Percentiles rank a stretch among this genome's conserved stretches.
Conservation (phyloP, 225 moss, liverwort and hornwort genomes). For the Asterella californica region DNA sequence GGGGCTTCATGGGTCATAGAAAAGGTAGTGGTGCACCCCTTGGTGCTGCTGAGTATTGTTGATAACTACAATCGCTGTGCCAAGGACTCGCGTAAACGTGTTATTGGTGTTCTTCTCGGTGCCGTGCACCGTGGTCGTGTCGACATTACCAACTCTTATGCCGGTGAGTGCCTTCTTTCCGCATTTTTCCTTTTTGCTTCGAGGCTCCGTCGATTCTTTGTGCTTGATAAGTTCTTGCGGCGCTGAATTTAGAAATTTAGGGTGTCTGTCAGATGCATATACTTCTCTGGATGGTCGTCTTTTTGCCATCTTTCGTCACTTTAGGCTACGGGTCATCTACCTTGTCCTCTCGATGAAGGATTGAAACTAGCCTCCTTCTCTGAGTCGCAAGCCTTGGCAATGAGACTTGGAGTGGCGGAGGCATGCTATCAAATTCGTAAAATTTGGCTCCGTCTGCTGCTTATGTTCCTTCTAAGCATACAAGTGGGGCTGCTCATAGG, state of each 20-base stretch:
- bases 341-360: background rate
- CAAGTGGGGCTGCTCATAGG: background rate
- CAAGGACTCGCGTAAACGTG: constrained; percentile 93
- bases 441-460: background rate
- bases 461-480: background rate
- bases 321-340: background rate
- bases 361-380: background rate
- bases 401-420: background rate
- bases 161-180: constrained; percentile 44
- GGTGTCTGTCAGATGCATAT: background rate
- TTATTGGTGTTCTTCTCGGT: constrained; percentile 85
- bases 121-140: constrained; percentile 87
- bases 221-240: background rate
- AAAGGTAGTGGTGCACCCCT: constrained; percentile 98
- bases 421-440: background rate
- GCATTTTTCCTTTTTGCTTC: no score
- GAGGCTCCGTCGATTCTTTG: background rate
- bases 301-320: background rate
- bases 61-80: constrained; percentile 98
- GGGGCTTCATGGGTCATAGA: constrained; percentile 69
- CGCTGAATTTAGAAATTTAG: background rate
- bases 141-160: constrained; percentile 98
- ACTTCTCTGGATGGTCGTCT: background rate
- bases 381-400: background rate
- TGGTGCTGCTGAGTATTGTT: constrained; percentile 92